Evolutionary conservation across 768 basidiomycete species (phyloP), one percentile per base, ranked within the genome.

Genomic region (Boletus bicolor): DNA sequence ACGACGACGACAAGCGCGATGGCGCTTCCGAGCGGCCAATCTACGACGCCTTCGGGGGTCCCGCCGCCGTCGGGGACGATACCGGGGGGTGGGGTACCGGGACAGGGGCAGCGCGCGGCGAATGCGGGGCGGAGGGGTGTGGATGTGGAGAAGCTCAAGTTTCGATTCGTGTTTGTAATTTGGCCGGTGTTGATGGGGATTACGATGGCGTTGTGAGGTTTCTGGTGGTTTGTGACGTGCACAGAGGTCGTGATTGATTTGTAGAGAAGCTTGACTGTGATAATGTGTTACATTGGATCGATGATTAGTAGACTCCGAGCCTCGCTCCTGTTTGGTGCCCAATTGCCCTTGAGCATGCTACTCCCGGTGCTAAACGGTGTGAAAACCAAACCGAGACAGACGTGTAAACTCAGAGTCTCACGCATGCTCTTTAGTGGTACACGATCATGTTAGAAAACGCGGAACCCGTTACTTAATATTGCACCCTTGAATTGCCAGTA

Each of bases 131-230:
- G 61, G 19, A 64, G 68, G 7, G 49, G 54, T 1, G 43, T 73
- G 21, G 66, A 74, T 49, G 55, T 72, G 19, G 76, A 74, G 49
- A 69, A 67, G 60, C 63, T 75, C 56, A 78, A 75, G 59, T 80
- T 82, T 64, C 67, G 76, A 10, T 56, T 82, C 45, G 72, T 80
- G 56, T 82, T 80, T 53, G 72, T 84, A 56, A 67, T 80, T 24
- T 84, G 82, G 80, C 82, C 83, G 35, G 75, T 80, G 7, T 64
- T 85, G 49, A 72, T 84, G 51, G 84, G 83, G 2, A 68, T 83
- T 44, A 76, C 79, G 36, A 77, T 85, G 78, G 81, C 82, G 5
- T 61, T 82, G 46, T 84, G 57, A 67, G n/a, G 28, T 30, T 30
- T 24, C 21, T 24, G 21, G 21, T 24, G 21, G 21, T 24, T 24